Base-by-base conservation (phyloP, 2,329 filamentous ascomycete species). In the Fusarium azukiicola region DNA sequence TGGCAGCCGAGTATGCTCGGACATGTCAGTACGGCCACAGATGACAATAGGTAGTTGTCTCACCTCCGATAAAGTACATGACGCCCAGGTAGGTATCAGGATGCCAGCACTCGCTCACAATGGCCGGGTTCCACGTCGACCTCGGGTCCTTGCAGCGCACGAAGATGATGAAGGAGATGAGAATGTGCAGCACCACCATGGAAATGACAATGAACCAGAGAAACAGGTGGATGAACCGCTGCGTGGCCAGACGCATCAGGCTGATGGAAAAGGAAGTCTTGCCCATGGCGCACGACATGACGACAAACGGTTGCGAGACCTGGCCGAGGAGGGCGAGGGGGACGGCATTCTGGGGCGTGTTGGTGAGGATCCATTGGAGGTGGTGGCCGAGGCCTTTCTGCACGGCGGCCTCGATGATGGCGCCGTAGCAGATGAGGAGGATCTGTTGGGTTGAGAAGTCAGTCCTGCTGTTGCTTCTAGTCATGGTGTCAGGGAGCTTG, bases 191-290 rank as follows among this genome's bases (percentile, higher is more conserved):
- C 1, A 47, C 64, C 5, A 79, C 42, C 77, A 79, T 79, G 27
- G 58, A 68, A 5, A 69, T 14, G 10, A 79, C 66, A 2, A 79
- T 67, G 5, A 79, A 79, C 77, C 77, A 79, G 4, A 79, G 54
- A 4, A 79, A 72, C 3, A 67, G 17, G 12, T 79, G 77, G 3
- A 79, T 78, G 1, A 58, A 66, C 5, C 69, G 77, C 8, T 79
- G 74, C 1, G 72, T 68, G 2, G 77, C 77, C 2, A 79, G 66
- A 4, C 77, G 77, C 77, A 79, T 79, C 5, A 79, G 52, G 23
- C 77, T 79, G 46, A 79, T 69, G 2, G 77, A 79, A 14, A 79
- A 79, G 4, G 77, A 79, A 5, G 69, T 75, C 61, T 79, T 79
- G 19, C 77, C 77, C 5, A 79, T 8, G 2, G 77, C 77, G 0